Percentiles rank a stretch among this genome's conserved stretches.
phyloP scores from a whole-genome alignment of 805 yeast species.

The Zygosaccharomyces bailii region DNA sequence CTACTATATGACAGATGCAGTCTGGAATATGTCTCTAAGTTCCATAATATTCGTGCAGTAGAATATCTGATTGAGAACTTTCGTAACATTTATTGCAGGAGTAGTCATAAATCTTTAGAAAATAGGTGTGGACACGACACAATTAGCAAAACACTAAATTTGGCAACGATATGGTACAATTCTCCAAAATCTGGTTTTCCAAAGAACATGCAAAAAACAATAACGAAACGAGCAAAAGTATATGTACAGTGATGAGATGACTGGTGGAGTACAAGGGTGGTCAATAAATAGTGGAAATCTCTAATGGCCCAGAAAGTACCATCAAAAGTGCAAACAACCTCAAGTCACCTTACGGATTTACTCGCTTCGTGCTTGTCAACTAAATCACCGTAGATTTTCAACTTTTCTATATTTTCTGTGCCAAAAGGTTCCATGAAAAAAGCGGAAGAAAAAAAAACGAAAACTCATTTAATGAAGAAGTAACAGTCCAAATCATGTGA shows the following conservation, averaged over 20 bases:
- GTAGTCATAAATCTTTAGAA: slow-evolving; percentile 5
- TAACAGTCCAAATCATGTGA: neutral
- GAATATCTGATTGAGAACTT: slow-evolving; percentile 12
- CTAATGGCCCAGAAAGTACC: neutral
- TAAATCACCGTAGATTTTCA: neutral
- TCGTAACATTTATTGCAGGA: slow-evolving; percentile 14
- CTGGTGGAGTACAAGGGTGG: neutral
- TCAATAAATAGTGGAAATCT: neutral
- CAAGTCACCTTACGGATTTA: neutral
- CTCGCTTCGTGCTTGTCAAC: neutral
- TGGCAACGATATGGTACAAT: neutral
- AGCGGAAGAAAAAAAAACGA: neutral
- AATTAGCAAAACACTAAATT: neutral
- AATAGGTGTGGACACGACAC: neutral
- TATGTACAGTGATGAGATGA: slow-evolving; percentile 3
- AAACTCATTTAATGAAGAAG: neutral
- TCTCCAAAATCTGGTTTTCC: neutral
- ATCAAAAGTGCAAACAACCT: neutral
- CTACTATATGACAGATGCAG: slow-evolving; percentile 5
- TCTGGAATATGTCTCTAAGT: neutral
- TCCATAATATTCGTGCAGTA: slow-evolving; percentile 9
- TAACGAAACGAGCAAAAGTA: neutral
- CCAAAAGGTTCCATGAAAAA: neutral
- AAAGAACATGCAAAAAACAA: slow-evolving; percentile 1
- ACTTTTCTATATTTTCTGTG: slow-evolving; percentile 1